Evolutionary conservation across 2,329 filamentous ascomycete genomes (phyloP).

Genomic region (Colletotrichum nymphaeae): DNA sequence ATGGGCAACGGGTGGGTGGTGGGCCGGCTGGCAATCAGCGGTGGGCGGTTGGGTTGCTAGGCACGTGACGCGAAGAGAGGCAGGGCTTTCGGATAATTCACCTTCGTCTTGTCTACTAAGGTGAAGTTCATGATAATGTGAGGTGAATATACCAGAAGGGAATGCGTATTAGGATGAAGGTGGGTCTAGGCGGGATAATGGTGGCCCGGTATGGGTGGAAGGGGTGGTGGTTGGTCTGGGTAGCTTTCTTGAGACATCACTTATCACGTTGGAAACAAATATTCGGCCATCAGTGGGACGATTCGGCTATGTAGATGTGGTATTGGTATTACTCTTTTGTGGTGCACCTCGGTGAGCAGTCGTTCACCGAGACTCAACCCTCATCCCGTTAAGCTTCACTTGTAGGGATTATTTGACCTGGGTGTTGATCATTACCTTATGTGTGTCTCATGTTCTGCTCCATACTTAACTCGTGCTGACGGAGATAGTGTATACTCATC

Average conservation of each 20-base stretch:
- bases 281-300: neutral
- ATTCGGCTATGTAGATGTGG: neutral
- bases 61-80: slow-evolving; percentile 9
- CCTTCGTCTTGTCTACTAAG: neutral
- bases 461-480: too few relatives aligned
- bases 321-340: too few relatives aligned
- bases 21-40: too few relatives aligned
- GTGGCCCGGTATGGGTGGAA: neutral
- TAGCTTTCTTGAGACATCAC: neutral
- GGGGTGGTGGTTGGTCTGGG: neutral
- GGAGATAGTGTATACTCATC: too few relatives aligned
- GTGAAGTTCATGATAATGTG: neutral
- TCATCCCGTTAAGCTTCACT: neutral
- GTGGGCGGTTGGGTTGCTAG: neutral
- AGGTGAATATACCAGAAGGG: neutral
- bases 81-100: neutral
- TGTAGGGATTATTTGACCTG: neutral
- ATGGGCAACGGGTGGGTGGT: neutral
- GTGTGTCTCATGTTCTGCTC: neutral
- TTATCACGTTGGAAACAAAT: neutral
- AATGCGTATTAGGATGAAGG: neutral
- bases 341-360: neutral
- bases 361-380: neutral
- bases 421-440: neutral
- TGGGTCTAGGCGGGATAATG: neutral